phyloP scores from a whole-genome alignment of 2,329 filamentous ascomycete genomes.

The Eutypa lata region DNA sequence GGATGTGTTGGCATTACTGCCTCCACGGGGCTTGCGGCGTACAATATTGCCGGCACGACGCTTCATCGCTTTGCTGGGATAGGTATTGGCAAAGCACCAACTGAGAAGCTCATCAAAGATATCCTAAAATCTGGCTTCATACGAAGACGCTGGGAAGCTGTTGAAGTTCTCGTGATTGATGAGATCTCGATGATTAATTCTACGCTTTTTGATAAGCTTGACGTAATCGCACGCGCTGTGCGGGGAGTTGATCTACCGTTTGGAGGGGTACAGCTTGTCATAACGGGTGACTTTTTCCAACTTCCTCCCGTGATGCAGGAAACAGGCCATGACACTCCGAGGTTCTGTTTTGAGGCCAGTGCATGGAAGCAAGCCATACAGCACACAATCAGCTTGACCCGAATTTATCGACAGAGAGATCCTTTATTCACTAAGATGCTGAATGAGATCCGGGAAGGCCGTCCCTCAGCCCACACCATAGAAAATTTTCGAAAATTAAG shows the following conservation, averaged over 20 bases:
- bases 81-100: constrained; percentile 69
- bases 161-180: constrained; percentile 69
- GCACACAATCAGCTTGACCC: constrained; percentile 69
- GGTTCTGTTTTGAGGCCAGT: constrained; percentile 66
- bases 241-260: constrained; percentile 70
- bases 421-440: constrained; percentile 67
- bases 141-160: constrained; percentile 65
- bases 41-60: constrained; percentile 72
- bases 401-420: constrained; percentile 75
- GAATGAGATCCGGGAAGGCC: constrained; percentile 72
- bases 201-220: constrained; percentile 73
- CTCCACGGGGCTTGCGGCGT: constrained; percentile 72
- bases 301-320: constrained; percentile 70
- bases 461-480: constrained; percentile 57
- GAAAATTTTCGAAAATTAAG: constrained; percentile 59
- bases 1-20: constrained; percentile 71
- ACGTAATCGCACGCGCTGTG: constrained; percentile 63
- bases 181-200: constrained; percentile 80
- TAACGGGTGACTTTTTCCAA: constrained; percentile 77
- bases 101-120: constrained; percentile 67
- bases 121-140: constrained; percentile 70
- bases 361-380: constrained; percentile 73
- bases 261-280: constrained; percentile 71
- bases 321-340: constrained; percentile 47
- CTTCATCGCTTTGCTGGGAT: constrained; percentile 73